phyloP scores from a whole-genome alignment of 2,329 filamentous ascomycete species.

The Penicillium sp. region DNA sequence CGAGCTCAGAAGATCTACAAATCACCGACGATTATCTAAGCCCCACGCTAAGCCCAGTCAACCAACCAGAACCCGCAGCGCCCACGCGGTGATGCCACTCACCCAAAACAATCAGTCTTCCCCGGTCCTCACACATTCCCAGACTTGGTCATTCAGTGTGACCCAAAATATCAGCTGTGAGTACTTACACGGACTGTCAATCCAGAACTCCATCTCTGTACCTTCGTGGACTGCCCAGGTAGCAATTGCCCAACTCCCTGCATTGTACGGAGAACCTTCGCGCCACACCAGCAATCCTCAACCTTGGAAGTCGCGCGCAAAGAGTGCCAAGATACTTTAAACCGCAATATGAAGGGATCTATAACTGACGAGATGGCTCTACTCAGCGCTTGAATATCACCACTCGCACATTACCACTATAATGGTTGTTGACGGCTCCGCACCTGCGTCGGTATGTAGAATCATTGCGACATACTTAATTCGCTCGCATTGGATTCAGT shows the following conservation, averaged over 20 bases:
- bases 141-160: not conserved
- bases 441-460: slow-evolving; percentile 29
- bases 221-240: not conserved
- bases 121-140: not conserved
- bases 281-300: not conserved
- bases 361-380: not conserved
- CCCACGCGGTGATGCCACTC: slow-evolving; percentile 22
- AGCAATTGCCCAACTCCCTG: not conserved
- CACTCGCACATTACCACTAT: slow-evolving; percentile 7
- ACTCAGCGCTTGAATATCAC: not conserved
- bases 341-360: not conserved
- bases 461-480: slow-evolving; percentile 6
- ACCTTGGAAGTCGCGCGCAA: not conserved
- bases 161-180: not conserved
- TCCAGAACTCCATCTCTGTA: no score
- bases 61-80: slow-evolving; percentile 14
- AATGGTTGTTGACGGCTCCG: slow-evolving; percentile 34
- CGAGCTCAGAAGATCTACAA: not conserved
- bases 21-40: slow-evolving; percentile 8
- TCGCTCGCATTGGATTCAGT: not conserved
- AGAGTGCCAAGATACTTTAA: not conserved
- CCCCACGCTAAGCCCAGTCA: not conserved
- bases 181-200: not conserved
- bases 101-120: slow-evolving; percentile 18
- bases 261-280: not conserved